Evolutionary conservation across 768 basidiomycete genomes (phyloP).

Genomic region (Trametopsis cervina): DNA sequence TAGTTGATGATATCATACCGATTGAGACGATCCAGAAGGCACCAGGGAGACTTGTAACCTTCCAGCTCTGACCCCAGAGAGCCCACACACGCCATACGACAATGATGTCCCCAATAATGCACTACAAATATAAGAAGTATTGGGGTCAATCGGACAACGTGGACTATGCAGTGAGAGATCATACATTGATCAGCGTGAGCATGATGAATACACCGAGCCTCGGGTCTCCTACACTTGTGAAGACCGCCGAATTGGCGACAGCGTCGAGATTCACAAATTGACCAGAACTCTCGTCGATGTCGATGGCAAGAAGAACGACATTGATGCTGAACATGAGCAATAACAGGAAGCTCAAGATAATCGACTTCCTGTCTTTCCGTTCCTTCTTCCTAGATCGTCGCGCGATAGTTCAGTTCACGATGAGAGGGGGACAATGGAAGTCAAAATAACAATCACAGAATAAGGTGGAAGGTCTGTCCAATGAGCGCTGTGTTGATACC

Average conservation of each 20-base stretch:
- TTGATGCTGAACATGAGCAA: neutral
- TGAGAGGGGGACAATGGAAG: neutral
- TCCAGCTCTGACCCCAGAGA: neutral
- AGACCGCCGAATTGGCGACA: neutral
- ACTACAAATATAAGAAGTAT: neutral
- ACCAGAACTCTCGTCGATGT: neutral
- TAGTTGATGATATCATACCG: too few species aligned
- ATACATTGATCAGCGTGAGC: neutral
- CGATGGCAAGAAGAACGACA: neutral
- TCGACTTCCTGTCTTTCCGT: neutral
- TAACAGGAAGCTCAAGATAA: neutral
- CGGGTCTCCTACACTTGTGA: neutral
- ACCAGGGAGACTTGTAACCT: neutral
- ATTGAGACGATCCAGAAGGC: neutral
- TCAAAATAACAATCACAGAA: neutral
- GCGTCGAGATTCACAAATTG: neutral
- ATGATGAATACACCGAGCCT: neutral
- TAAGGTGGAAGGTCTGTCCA: neutral
- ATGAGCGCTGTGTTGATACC: neutral
- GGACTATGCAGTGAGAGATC: neutral
- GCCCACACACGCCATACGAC: neutral
- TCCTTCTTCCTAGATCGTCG: neutral
- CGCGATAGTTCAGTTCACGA: neutral
- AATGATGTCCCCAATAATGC: neutral
- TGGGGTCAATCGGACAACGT: neutral